Percentiles rank a stretch among this genome's conserved stretches.
These are phyloP conservation scores for Vanrija pseudolonga DNA, from an alignment of 1,284 basidiomycete species.

Conservation along the genomic window DNA sequence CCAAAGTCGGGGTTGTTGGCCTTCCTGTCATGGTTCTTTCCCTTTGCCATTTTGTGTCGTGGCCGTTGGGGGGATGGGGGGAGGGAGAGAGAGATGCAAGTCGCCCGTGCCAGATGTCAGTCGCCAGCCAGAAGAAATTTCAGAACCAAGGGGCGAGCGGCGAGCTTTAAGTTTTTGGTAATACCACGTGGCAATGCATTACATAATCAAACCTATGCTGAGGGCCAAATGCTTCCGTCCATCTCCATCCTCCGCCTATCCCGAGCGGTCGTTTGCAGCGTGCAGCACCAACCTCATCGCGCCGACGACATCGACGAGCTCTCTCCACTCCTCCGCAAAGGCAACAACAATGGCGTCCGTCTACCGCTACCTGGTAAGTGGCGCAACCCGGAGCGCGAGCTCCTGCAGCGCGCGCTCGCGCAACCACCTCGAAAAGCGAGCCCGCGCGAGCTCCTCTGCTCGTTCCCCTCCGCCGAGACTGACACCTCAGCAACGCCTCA, in stretches of 20 bases:
- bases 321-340: constrained; percentile 3
- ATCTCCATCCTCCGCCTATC: background rate
- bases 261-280: background rate
- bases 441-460: background rate
- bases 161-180: constrained; percentile 8
- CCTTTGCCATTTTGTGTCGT: constrained; percentile 42
- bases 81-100: constrained; percentile 1
- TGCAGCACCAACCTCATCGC: background rate
- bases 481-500: constrained; percentile 62
- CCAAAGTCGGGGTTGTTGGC: constrained; percentile 34
- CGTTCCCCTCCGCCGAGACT: no score
- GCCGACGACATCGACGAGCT: constrained; percentile 3
- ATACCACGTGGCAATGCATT: background rate
- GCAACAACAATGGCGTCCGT: constrained; percentile 24
- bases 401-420: no score
- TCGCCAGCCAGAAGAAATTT: no score
- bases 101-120: background rate
- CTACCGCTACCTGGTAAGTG: constrained; percentile 27
- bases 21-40: constrained; percentile 48
- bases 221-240: background rate
- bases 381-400: no score
- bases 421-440: no score
- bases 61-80: background rate
- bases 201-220: background rate
- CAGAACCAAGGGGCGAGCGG: no score